Evolutionary conservation across 2,329 filamentous ascomycete genomes (phyloP).

Genomic region (Ophiognomonia clavigignenti-juglandacearum): DNA sequence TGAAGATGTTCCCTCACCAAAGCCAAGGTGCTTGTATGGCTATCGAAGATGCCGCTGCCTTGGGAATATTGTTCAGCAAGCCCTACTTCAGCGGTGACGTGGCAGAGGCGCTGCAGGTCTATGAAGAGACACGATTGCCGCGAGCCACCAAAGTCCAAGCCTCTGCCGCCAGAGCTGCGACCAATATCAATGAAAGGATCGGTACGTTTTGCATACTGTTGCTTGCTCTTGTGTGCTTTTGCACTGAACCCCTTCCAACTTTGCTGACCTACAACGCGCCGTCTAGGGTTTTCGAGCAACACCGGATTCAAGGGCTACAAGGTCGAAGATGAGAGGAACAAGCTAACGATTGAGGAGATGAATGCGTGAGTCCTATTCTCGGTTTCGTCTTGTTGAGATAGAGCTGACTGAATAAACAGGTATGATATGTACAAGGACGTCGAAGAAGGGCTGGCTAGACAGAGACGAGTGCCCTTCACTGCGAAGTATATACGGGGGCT

Average conservation of each 20-base stretch:
- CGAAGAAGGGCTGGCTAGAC: constrained; percentile 40
- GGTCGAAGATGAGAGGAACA: constrained; percentile 55
- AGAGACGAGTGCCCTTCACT: constrained; percentile 27
- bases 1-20: constrained; percentile 64
- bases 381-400: neutral
- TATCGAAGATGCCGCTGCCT: constrained; percentile 59
- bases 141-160: constrained; percentile 52
- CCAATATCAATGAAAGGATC: constrained; percentile 61
- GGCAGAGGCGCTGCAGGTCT: constrained; percentile 40
- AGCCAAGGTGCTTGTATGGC: constrained; percentile 67
- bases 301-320: constrained; percentile 52
- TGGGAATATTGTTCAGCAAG: constrained; percentile 56
- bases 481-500: constrained; percentile 38
- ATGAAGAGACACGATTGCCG: constrained; percentile 49
- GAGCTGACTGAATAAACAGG: constrained; percentile 23
- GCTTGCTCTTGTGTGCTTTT: too few species aligned
- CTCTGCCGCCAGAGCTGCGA: constrained; percentile 51
- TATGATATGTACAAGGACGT: constrained; percentile 57
- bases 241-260: neutral
- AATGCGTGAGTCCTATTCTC: constrained; percentile 43
- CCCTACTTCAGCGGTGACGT: constrained; percentile 43
- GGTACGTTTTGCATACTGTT: constrained; percentile 33
- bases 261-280: too few species aligned
- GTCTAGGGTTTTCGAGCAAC: constrained; percentile 58
- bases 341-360: constrained; percentile 66